Base-by-base conservation (phyloP, 1,284 basidiomycete species). In the Lentinula novae-zelandiae region DNA sequence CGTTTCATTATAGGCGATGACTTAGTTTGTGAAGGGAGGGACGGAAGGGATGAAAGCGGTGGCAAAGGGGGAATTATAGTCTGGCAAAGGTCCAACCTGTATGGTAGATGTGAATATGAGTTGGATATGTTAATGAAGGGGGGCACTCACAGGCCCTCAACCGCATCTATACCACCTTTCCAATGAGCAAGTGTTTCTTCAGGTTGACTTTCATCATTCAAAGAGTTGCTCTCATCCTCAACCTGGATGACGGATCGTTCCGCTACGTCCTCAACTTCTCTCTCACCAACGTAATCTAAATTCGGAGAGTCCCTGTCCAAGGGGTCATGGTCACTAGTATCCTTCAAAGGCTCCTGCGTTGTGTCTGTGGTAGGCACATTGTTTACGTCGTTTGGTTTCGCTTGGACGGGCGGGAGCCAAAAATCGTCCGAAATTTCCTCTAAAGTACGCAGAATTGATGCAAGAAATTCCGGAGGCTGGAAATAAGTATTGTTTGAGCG, bases 391-490 rank as follows among this genome's bases (percentile, higher is more conserved):
- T 53, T 34, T 39, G 51, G 7, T 10, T 20, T 39, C 5, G 36
- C n/a, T 15, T 64, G 51, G 10, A 58, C 39, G 48, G 67, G 38
- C 15, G 69, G 63, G 5, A 83, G 80, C 81, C 81, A 86, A 4
- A 86, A 65, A 0, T 82, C 81, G 42, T 70, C 63, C 15, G 79
- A 73, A 49, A 88, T 69, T 48, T 79, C 78, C 27, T 82, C 76
- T 54, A 84, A 81, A 63, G 83, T 77, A 0, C 68, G 67, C 34
- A 90, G 70, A 13, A 92, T 81, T 5, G 76, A 74, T 7, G 80
- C 76, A 36, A 90, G 70, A n/a, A 86, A 64, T 68, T 89, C 84
- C 55, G 87, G 86, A 44, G 89, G 87, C 89, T 90, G 66, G 46
- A 66, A 60, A 61, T 17, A 46, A 20, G 61, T 15, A 38, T 61